Conservation (phyloP, 306 rosid genomes). For the Prosopis cineraria region DNA sequence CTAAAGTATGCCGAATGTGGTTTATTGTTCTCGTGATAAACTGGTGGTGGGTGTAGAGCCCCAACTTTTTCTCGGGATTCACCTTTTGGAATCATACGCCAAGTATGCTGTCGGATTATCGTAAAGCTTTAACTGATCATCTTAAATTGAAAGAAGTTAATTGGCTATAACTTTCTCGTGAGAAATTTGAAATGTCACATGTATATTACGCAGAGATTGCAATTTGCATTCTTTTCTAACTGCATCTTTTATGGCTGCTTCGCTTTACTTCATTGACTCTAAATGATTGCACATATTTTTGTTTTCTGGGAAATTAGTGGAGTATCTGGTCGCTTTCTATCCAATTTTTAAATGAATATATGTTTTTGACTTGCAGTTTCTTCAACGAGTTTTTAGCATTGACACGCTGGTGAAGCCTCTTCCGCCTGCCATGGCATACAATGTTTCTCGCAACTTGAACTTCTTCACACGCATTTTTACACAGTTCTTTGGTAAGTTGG, state of each 20-base stretch:
- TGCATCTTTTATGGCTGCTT: neutral
- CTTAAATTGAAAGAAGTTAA: neutral
- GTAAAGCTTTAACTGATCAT: neutral
- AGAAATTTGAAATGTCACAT: neutral
- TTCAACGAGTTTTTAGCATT: slow-evolving; percentile 83
- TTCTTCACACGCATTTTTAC: slow-evolving; percentile 98
- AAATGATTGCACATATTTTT: neutral
- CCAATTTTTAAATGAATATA: slow-evolving; percentile 13
- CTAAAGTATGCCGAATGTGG: neutral
- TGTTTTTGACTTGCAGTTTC: slow-evolving; percentile 61
- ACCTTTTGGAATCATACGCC: neutral
- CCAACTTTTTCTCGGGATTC: neutral
- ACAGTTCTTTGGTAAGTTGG: slow-evolving; percentile 80
- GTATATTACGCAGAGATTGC: neutral
- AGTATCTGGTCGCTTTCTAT: slow-evolving; percentile 4
- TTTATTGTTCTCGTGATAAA: neutral
- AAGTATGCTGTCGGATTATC: neutral
- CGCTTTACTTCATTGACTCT: neutral
- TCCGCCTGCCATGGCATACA: slow-evolving; percentile 79
- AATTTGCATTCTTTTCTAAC: neutral
- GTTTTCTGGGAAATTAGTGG: neutral
- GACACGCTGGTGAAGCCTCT: slow-evolving; percentile 94
- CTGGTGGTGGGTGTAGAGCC: neutral
- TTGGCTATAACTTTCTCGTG: neutral
- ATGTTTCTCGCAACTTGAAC: slow-evolving; percentile 88